Base-by-base conservation (phyloP, 2,329 filamentous ascomycete genomes). In the Epichloe aotearoae region DNA sequence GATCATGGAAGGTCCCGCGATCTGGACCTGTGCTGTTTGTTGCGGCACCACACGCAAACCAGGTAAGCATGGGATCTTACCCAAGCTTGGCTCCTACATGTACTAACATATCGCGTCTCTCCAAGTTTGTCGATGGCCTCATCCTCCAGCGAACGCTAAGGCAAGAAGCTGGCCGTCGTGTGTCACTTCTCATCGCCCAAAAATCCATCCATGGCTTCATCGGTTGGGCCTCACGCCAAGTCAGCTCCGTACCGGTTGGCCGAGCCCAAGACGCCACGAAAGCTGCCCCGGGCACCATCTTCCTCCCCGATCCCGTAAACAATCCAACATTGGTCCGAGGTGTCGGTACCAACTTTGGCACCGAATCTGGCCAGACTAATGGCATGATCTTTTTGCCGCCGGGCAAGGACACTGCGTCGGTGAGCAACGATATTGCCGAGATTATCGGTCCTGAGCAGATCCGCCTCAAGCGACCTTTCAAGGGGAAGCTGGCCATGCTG, bases 151-250 rank as follows among this genome's bases (percentile, higher is more conserved):
- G 90, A 57, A 88, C 89, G 14, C 80, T 97, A 52, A 86, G 88
- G 57, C 84, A 80, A 63, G 90, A 96, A 71, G 85, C 89, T 50
- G 83, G 85, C 57, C 86, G 93, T 58, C 87, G 93, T 50, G 88
- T 95, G 52, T 88, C 89, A 49, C 90, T 95, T 62, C 79, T 98
- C 47, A 93, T 95, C 54, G 93, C 93, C 20, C 90, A 94, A 60
- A 97, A 96, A 66, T 96, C 90, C 2, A 94, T 97, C 70, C 82
- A 88, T 61, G 83, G 91, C 64, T 95, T 97, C 64, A 89, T 98
- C 61, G 93, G 93, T 41, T 84, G 84, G 73, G 79, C 88, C 57
- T 90, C 93, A 26, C 79, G 86, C 49, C 80, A 88, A 64, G 86
- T 90, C 47, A 91, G 93, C 38, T 86, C 88, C 6, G 87, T 98